Evolutionary conservation across 2,329 filamentous ascomycete genomes (phyloP), one percentile per base, ranked within the genome.

Genomic region (Talaromyces sp.): DNA sequence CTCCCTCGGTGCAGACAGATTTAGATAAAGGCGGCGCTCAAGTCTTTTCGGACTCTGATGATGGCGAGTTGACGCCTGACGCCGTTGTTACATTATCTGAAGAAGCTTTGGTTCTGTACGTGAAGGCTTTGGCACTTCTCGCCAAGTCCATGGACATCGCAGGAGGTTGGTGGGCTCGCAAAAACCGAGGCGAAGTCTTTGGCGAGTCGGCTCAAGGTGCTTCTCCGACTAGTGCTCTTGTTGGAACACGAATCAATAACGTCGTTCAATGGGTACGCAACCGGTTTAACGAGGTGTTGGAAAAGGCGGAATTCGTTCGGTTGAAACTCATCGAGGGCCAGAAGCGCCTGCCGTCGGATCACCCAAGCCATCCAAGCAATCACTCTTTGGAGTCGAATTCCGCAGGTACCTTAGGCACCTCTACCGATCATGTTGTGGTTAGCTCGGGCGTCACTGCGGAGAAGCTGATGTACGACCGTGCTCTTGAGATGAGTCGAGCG

Each of bases 401-500:
- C 3, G 84, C 83, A 1, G 83, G 85, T 15, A 83, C 83, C 3
- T 81, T 88, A 64, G 85, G 84, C n/a, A 85, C 87, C 3, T 89
- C 89, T 17, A 85, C 87, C 2, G 92, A 95, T 67, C 90, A 91
- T 61, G 92, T 97, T 31, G 86, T 90, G 57, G 84, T 99, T 31
- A 96, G 91, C 15, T 88, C 91, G 2, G 95, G 94, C 1, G 89
- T 97, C 64, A 97, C 93, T 25, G 95, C 95, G 0, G 95, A 98
- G 80, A 97, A 93, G 79, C 83, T 99, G 54, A 97, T 99, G 93
- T 99, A 97, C 75, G 95, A 99, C 71, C 91, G 95, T 56, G 95
- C 95, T 0, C 82, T 98, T 25, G 95, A 99, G 76, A 98, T 99
- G 95, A 97, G 93, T 75, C 88, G 93, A 61, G 88, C 91, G 3